Evolutionary conservation across 1,139 yeast genomes (phyloP).

Genomic region (Taphrina confusa): DNA sequence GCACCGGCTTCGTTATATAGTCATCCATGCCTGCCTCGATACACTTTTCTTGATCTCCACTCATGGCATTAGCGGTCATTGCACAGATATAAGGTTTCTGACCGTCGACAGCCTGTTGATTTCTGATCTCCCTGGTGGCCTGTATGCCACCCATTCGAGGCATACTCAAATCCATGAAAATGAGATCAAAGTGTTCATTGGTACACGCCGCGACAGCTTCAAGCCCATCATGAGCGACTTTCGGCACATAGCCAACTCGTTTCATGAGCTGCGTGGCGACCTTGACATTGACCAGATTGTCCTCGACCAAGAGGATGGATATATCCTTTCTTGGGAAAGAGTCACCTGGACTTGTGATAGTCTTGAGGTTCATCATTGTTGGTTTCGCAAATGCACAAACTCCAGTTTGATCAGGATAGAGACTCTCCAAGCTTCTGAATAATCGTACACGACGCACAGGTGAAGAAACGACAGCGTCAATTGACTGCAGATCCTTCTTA

Average conservation of each 20-base stretch:
- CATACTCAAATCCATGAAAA: conserved; percentile 34
- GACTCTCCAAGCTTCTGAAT: conserved; percentile 8
- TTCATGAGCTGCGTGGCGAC: conserved; percentile 32
- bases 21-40: conserved; percentile 85
- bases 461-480: conserved; percentile 29
- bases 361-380: neutral
- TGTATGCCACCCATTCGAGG: conserved; percentile 27
- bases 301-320: conserved; percentile 31
- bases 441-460: conserved; percentile 16
- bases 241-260: conserved; percentile 12
- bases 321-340: conserved; percentile 20
- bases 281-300: conserved; percentile 33
- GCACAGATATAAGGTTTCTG: conserved; percentile 61
- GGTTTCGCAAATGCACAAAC: conserved; percentile 6
- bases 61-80: conserved; percentile 91
- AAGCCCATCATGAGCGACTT: conserved; percentile 29
- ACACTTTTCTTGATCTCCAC: conserved; percentile 82
- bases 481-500: conserved; percentile 8
- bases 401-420: conserved; percentile 19
- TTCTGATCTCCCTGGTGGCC: conserved; percentile 23
- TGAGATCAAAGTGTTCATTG: conserved; percentile 23
- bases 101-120: conserved; percentile 1
- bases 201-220: conserved; percentile 31
- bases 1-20: conserved; percentile 74
- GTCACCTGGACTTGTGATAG: conserved; percentile 11